Evolutionary conservation across 2,329 filamentous ascomycete genomes (phyloP), one percentile per base, ranked within the genome.

Genomic region (Lasiodiplodia theobromae): DNA sequence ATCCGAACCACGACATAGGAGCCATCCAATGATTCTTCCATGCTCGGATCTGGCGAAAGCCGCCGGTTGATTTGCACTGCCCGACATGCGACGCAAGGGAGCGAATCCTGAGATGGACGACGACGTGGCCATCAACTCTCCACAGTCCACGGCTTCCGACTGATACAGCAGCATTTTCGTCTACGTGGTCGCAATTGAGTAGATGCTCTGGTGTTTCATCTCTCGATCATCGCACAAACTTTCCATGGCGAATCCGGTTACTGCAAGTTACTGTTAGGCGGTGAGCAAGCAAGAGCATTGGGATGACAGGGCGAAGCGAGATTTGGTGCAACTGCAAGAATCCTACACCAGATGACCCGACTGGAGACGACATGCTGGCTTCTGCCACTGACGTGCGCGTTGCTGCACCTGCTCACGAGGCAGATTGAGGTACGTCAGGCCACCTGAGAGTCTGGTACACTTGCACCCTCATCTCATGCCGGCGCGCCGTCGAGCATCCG

Each of bases 241-340:
- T 38, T 31, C 38, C 37, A n/a, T 40, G 21, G 16, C 10, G 10
- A 3, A 31, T 25, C 28, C 18, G 57, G 14, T 47, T n/a, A 40
- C 38, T 47, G 57, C 31, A 28, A 37, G 18, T n/a, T 37, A 31
- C 21, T 40, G 18, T 57, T 57, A 11, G 34, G 37, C 25, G 21
- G 11, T 31, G 57, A 47, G 16, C 21, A 60, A 12, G 38, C 37
- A 60, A 60, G 57, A 60, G 38, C 54, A 57, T 18, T 23, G 34
- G n/a, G 34, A 57, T 38, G 16, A 60, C 37, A 47, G 38, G 38
- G 4, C 38, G 38, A 60, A 60, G 57, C 57, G 57, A 60, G 23
- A 60, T 60, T 53, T 60, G 57, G 58, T 63, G 40, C 58, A 63
- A 63, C 58, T 2, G 18, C 58, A 21, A 53, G 11, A 44, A 16